Conservation (phyloP, 352 stramenopile species). For the Phytophthora litchii region DNA sequence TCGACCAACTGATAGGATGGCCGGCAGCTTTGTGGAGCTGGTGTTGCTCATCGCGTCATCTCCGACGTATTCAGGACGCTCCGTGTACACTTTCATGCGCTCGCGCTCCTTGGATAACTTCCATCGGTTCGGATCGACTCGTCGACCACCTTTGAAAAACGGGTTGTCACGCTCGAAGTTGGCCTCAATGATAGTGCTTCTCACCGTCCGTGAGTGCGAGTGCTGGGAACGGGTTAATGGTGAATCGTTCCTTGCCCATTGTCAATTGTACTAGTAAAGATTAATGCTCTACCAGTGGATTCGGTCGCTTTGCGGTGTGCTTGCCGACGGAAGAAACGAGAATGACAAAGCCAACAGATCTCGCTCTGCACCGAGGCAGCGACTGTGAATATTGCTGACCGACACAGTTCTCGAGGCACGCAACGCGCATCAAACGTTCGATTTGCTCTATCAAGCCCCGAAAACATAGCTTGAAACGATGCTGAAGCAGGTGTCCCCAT, state of each 20-base stretch:
- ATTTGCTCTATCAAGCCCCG: constrained; percentile 29
- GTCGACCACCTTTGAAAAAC: constrained; percentile 31
- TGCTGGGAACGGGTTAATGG: constrained; percentile 42
- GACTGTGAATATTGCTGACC: constrained; percentile 15
- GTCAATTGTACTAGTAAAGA: constrained; percentile 1
- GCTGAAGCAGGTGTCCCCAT: constrained; percentile 9
- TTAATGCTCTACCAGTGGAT: constrained; percentile 9
- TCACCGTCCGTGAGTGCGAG: constrained; percentile 34
- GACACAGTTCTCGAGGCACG: constrained; percentile 19
- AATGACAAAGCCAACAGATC: constrained; percentile 19
- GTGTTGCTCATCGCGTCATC: constrained; percentile 26
- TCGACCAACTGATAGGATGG: constrained; percentile 38
- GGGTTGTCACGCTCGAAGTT: constrained; percentile 39
- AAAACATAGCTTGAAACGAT: constrained; percentile 22
- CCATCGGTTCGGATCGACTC: constrained; percentile 30
- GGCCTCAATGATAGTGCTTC: constrained; percentile 39
- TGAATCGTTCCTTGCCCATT: constrained; percentile 39
- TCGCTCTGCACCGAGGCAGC: constrained; percentile 5
- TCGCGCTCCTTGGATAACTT: constrained; percentile 43
- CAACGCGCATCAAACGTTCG: constrained; percentile 26
- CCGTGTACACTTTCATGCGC: constrained; percentile 38
- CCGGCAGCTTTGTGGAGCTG: constrained; percentile 27
- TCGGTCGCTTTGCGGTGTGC: constrained; percentile 5
- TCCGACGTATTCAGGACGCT: constrained; percentile 31
- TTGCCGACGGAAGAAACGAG: constrained; percentile 20